Evolutionary conservation across 2,329 filamentous ascomycete species (phyloP), one percentile per base, ranked within the genome.

Genomic region (Monosporascus sp.): DNA sequence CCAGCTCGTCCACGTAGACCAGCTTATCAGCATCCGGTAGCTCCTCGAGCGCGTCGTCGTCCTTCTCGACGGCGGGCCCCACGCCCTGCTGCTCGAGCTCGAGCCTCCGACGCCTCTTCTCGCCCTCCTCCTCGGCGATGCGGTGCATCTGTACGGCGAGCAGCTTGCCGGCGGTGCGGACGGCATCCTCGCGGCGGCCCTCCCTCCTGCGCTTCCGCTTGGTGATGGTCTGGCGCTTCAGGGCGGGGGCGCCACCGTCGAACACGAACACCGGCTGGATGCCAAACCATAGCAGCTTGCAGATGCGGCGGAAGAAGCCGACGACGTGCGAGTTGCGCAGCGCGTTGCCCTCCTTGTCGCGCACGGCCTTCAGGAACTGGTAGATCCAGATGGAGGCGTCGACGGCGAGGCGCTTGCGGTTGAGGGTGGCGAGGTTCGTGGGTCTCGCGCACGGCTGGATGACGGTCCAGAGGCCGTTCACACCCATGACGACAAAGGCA

Each of bases 331-430:
- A 93, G 74, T 97, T 99, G 59, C 92, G 90, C 50, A 99, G 79
- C 1, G 94, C 94, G 67, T 99, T 96, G 51, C 94, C 94, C 72
- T 99, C 94, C 67, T 97, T 97, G 74, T 99, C 94, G 64, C 94
- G 92, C 11, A 99, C 94, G 9, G 95, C 94, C 75, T 99, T 99
- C 64, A 99, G 84, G 67, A 99, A 99, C 68, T 99, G 94, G 78
- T 99, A 99, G 64, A 99, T 97, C 94, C 94, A 99, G 69, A 99
- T 99, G 14, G 92, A 97, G 54, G 95, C 94, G 74, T 99, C 94
- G 61, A 99, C 91, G 47, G 94, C 95, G 49, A 99, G 87, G 17
- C 94, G 91, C 74, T 96, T 97, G 63, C 89, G 90, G 71, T 97
- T 97, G 56, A 99, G 85, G 16, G 93, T 96, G 64, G 95, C 92